Evolutionary conservation across 306 rosid genomes (phyloP), one percentile per base, ranked within the genome.

Genomic region (Vigna radiata): DNA sequence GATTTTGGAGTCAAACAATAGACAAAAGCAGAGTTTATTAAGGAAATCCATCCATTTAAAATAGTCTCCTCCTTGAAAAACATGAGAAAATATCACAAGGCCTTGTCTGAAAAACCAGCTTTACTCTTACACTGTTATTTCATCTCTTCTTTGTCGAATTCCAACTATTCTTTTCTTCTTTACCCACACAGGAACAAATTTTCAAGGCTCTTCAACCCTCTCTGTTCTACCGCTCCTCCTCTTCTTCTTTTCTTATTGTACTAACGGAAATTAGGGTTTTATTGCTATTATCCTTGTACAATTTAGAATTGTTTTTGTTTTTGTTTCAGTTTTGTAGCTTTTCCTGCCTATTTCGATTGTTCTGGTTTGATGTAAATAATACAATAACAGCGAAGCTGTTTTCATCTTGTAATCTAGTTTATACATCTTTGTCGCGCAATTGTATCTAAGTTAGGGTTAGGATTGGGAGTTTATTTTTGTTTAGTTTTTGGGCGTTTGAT

Each of bases 391-490:
- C 5, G 27, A 9, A 18, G 14, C 60, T 3, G 1, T 19, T 18
- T 12, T 9, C 23, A 18, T 18, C 14, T 9, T 54, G 60, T 61
- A 61, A 61, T 61, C 67, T 61, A 61, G 21, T 47, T 43, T 56
- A 10, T 21, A 21, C 68, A 46, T 31, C 46, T 36, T 36, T 46
- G 36, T 64, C 19, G 2, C 25, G 23, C 65, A 67, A 68, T 67
- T 77, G 76, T 25, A 18, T 69, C 63, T 66, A 54, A 73, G 13
- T 47, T 87, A 79, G 86, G 54, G 55, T 82, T 87, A 37, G 76
- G 83, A 61, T 59, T 68, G 76, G 87, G 87, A 25, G 85, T 84
- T 86, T 77, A 68, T 55, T 1, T 14, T 36, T 36, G 7, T 36
- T 64, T 25, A 41, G 46, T 41, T 41, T 43, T 14, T 27, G 6